These are phyloP conservation scores for Phytophthora palmivora DNA, from an alignment of 352 stramenopile genomes.

Conservation along the genomic window DNA sequence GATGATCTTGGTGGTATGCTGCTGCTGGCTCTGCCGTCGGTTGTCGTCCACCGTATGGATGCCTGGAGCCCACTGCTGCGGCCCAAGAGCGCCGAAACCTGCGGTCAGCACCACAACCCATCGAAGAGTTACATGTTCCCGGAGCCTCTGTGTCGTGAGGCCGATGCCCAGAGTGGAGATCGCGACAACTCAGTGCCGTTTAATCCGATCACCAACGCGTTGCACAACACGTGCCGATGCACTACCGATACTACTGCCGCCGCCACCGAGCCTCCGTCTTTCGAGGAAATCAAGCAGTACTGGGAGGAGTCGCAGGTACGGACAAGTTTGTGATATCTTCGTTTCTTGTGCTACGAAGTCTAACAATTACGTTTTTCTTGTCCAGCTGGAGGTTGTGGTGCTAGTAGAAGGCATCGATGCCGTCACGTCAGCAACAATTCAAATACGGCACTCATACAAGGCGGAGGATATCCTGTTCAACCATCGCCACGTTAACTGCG, in stretches of 20 bases:
- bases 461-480: conserved; percentile 93
- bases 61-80: conserved; percentile 90
- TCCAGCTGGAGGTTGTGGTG: conserved; percentile 95
- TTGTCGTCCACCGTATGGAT: conserved; percentile 95
- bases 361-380: conserved; percentile 10
- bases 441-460: conserved; percentile 97
- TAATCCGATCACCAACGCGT: conserved; percentile 27
- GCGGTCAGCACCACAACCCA: conserved; percentile 71
- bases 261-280: conserved; percentile 35
- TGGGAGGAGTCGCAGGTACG: conserved; percentile 79
- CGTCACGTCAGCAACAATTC: conserved; percentile 94
- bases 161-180: conserved; percentile 69
- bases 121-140: conserved; percentile 73
- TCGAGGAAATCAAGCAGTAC: conserved; percentile 76
- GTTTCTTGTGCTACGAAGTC: not conserved
- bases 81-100: conserved; percentile 55
- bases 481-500: conserved; percentile 93
- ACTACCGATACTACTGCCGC: conserved; percentile 26
- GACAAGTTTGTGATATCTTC: not conserved
- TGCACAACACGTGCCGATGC: conserved; percentile 62
- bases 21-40: conserved; percentile 88
- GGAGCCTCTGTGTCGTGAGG: conserved; percentile 61
- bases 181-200: conserved; percentile 52
- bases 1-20: conserved; percentile 93
- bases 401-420: conserved; percentile 96